Evolutionary conservation across 495 filamentous ascomycete genomes (phyloP), one percentile per base, ranked within the genome.

Genomic region (Xylaria telfairii): DNA sequence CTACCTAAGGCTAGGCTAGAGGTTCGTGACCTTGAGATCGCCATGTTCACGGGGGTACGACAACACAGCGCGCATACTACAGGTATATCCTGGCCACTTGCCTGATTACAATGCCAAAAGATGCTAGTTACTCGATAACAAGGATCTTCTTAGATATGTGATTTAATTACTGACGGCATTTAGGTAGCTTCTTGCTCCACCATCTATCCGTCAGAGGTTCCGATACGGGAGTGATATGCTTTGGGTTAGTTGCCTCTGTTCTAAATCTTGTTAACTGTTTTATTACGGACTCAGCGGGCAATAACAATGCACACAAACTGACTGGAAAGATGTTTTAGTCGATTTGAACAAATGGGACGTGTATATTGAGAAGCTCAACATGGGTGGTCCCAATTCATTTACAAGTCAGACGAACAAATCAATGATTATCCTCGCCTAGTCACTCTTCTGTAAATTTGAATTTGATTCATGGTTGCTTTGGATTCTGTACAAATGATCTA

Each of bases 401-500:
- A 46, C 37, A 60, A 59, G n/a, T 17, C 41, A 4, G 19, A 39
- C 17, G 44, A 54, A 47, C 0, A 26, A 32, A 10, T 7, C 3
- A 34, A 66, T 28, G 28, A n/a, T 24, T 30, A 12, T 49, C 19
- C 30, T 17, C 26, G 13, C 42, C 17, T n/a, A 26, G 7, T 19
- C 12, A 30, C n/a, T 15, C 10, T 59, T 63, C 44, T 41, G 44
- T 17, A 51, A 9, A 42, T 69, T 63, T 69, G 4, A 9, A 42
- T 69, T 63, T 69, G 4, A 69, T 69, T 69, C 6, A 41, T 39
- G 51, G 24, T 32, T 42, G 19, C 24, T 56, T 37, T 70, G 47
- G n/a, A 65, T 61, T 67, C 34, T 61, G 30, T 71, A 67, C 63
- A 67, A 65, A 39, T 57, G 26, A 8, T 65, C 26, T 77, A 72